phyloP scores from a whole-genome alignment of 805 yeast species.

The Kregervanrija delftensis region DNA sequence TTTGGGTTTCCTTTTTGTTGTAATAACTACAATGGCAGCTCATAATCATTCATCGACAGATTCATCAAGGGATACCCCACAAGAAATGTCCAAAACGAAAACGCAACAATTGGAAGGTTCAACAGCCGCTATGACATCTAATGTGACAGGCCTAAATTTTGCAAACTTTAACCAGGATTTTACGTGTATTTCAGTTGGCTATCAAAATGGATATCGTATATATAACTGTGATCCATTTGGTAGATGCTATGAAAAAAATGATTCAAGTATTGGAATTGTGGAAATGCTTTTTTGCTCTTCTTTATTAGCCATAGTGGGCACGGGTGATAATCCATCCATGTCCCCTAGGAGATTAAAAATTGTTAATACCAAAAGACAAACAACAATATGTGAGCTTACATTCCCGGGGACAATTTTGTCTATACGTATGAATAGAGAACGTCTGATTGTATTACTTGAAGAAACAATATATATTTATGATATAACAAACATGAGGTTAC shows the following conservation, averaged over 20 bases:
- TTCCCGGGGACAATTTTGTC: constrained; percentile 77
- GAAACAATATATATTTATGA: constrained; percentile 88
- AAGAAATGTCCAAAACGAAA: too few species aligned
- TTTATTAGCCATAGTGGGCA: constrained; percentile 75
- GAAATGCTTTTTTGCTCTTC: constrained; percentile 92
- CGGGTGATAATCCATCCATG: constrained; percentile 65
- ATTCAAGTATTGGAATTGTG: constrained; percentile 61
- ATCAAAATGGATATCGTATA: constrained; percentile 60
- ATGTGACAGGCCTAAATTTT: constrained; percentile 25
- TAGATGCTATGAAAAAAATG: constrained; percentile 46
- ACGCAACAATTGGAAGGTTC: too few species aligned
- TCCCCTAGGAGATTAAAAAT: constrained; percentile 83
- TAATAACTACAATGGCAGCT: too few species aligned
- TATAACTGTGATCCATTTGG: constrained; percentile 89
- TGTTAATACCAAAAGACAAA: constrained; percentile 65
- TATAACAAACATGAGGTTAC: constrained; percentile 77
- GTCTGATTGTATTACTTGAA: constrained; percentile 74
- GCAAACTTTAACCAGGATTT: constrained; percentile 83
- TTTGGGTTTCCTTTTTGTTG: too few species aligned
- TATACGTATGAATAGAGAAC: constrained; percentile 73
- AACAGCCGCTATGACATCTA: too few species aligned
- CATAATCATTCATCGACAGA: too few species aligned
- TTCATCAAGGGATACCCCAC: too few species aligned
- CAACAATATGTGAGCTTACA: constrained; percentile 80
- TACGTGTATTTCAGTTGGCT: constrained; percentile 72